phyloP scores from a whole-genome alignment of 2,329 filamentous ascomycete species.

The Alternaria rosae region DNA sequence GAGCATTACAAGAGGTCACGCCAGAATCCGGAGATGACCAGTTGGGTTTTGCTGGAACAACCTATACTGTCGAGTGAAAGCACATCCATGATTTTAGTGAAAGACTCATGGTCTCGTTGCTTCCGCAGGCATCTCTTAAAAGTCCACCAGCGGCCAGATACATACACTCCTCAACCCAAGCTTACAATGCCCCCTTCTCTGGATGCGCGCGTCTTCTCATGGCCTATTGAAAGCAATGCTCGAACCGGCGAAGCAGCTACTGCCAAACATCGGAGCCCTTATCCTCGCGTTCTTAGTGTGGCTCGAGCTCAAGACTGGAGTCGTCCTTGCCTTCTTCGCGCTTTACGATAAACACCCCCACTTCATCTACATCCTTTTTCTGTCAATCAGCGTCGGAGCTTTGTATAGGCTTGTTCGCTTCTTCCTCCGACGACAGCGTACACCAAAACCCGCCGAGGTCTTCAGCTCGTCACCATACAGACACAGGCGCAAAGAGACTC shows the following conservation, averaged over 20 bases:
- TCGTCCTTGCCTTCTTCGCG: background rate
- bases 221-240: background rate
- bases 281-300: background rate
- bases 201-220: background rate
- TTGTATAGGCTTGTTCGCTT: background rate
- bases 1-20: background rate
- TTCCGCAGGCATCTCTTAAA: background rate
- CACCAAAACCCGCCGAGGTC: background rate
- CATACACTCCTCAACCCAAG: background rate
- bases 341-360: background rate
- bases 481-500: background rate
- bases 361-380: accelerated
- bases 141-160: background rate
- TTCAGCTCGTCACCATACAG: background rate
- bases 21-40: background rate
- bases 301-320: background rate
- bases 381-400: background rate
- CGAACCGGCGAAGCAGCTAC: background rate
- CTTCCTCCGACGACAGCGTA: background rate
- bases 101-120: background rate
- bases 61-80: background rate
- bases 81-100: background rate
- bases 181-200: background rate
- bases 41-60: background rate
- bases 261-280: background rate